A percentile compares a stretch with the other conserved stretches of the same genome.
Conservation (phyloP, 1,284 basidiomycete species). For the Austropuccinia psidii region DNA sequence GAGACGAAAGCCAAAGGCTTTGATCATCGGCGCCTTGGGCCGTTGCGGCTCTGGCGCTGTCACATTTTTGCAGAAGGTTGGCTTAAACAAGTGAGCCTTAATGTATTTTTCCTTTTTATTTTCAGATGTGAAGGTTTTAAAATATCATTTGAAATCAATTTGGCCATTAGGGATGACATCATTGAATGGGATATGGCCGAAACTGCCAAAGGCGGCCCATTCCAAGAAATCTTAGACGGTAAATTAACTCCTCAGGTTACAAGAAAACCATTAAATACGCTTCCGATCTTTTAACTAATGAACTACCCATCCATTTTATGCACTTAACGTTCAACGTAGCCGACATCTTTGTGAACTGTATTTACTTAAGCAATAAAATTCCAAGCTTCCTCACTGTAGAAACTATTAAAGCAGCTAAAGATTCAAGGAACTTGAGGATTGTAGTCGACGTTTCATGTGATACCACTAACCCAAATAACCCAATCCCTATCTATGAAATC, state of each 20-base stretch:
- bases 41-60: slow-evolving; percentile 95
- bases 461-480: slow-evolving; percentile 98
- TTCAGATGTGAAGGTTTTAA: neutral
- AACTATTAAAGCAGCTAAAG: slow-evolving; percentile 65
- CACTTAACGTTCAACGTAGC: slow-evolving; percentile 49
- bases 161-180: slow-evolving; percentile 69
- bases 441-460: slow-evolving; percentile 99
- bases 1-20: slow-evolving; percentile 66
- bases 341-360: slow-evolving; percentile 99
- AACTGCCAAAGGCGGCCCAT: slow-evolving; percentile 94
- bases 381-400: slow-evolving; percentile 73
- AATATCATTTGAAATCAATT: neutral
- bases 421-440: slow-evolving; percentile 63
- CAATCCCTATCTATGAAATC: slow-evolving; percentile 87
- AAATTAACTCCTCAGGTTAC: neutral
- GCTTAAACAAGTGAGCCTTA: slow-evolving; percentile 54
- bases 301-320: neutral
- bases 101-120: neutral
- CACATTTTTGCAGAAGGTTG: slow-evolving; percentile 87
- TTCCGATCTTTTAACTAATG: neutral
- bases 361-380: slow-evolving; percentile 84
- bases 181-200: slow-evolving; percentile 96
- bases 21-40: slow-evolving; percentile 94
- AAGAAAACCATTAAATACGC: neutral
- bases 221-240: slow-evolving; percentile 78